Percentiles rank a stretch among this genome's conserved stretches.
phyloP scores from a whole-genome alignment of 1,139 yeast species.

The Sporopachydermia cereana region DNA sequence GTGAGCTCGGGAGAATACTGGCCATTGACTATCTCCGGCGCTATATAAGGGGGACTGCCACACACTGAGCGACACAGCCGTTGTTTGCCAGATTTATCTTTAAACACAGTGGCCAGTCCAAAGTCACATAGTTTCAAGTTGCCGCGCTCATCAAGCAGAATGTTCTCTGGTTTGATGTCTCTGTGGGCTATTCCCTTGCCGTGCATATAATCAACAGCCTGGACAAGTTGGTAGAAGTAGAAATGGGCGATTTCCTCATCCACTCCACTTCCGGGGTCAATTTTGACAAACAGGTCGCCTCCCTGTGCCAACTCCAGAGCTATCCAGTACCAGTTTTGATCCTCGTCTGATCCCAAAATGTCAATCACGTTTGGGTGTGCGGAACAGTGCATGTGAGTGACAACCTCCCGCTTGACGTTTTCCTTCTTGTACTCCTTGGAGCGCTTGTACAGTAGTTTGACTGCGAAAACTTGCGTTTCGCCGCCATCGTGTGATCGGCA shows the following conservation, averaged over 20 bases:
- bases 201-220: conserved; percentile 49
- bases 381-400: conserved; percentile 42
- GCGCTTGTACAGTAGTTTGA: conserved; percentile 42
- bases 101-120: conserved; percentile 51
- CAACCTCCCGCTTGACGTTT: conserved; percentile 38
- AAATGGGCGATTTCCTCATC: conserved; percentile 56
- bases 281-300: conserved; percentile 63
- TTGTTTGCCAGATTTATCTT: conserved; percentile 43
- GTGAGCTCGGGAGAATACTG: conserved; percentile 40
- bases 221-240: conserved; percentile 50
- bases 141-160: conserved; percentile 56
- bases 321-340: conserved; percentile 45
- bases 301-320: conserved; percentile 56
- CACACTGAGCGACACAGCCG: conserved; percentile 21
- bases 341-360: conserved; percentile 39
- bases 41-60: conserved; percentile 64
- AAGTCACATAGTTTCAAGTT: conserved; percentile 59
- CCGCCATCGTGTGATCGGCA: conserved; percentile 19
- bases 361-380: conserved; percentile 47
- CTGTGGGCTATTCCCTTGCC: conserved; percentile 71
- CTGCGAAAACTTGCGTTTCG: conserved; percentile 32
- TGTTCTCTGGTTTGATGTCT: conserved; percentile 84
- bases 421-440: conserved; percentile 35
- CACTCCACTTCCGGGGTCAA: conserved; percentile 63
- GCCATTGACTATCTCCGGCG: conserved; percentile 47